A percentile compares a stretch with the other conserved stretches of the same genome.
These are phyloP conservation scores for Oryza meridionalis DNA, from an alignment of 176 grass and related monocot genomes.

Conservation along the genomic window DNA sequence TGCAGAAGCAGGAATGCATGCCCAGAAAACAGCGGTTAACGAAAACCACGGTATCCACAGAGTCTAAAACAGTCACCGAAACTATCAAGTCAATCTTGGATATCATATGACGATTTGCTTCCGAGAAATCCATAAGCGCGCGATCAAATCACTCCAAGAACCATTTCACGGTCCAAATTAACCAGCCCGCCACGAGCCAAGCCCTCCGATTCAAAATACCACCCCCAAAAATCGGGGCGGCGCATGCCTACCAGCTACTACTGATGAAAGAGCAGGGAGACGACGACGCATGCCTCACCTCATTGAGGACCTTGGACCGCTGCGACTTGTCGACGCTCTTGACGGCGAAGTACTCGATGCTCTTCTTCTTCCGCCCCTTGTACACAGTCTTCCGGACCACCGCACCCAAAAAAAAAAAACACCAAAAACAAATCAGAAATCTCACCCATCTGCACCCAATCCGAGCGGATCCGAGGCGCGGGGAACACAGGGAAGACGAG, in stretches of 20 bases:
- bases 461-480: constrained; percentile 15
- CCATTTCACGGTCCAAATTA: constrained; percentile 3
- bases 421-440: constrained; percentile 40
- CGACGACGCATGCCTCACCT: constrained; percentile 61
- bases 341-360: constrained; percentile 93
- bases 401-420: constrained; percentile 8
- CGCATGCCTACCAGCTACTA: not conserved
- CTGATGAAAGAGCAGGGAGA: not conserved
- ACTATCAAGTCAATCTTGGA: not conserved
- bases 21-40: not conserved
- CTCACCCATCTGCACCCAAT: constrained; percentile 8
- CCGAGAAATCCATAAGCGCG: not conserved
- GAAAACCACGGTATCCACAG: not conserved
- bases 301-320: constrained; percentile 87
- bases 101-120: not conserved
- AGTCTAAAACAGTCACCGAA: not conserved
- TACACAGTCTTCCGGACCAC: constrained; percentile 74
- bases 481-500: not conserved
- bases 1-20: constrained; percentile 16
- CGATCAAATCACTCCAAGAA: not conserved
- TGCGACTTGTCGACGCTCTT: constrained; percentile 99
- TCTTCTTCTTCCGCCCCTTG: constrained; percentile 99
- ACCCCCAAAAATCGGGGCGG: not conserved
- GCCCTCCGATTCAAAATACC: constrained; percentile 3
- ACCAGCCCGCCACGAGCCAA: not conserved